phyloP scores from a whole-genome alignment of 2,329 filamentous ascomycete genomes.

The Verticillium klebahnii region DNA sequence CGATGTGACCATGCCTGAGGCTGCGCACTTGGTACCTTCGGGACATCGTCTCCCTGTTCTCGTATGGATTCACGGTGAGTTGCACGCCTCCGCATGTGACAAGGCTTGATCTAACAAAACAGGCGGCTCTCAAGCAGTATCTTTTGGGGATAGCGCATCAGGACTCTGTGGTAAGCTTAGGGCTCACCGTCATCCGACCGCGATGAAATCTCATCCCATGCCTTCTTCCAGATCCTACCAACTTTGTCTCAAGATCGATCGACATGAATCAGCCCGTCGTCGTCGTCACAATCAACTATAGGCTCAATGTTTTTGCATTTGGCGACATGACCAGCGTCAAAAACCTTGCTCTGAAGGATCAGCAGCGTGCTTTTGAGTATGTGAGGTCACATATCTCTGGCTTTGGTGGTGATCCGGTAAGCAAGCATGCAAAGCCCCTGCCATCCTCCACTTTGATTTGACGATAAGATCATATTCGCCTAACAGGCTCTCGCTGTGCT shows the following conservation, averaged over 20 bases:
- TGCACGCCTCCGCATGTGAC: not conserved
- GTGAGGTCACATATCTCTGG: constrained; percentile 16
- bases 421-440: not conserved
- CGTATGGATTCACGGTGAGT: constrained; percentile 38
- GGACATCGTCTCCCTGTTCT: constrained; percentile 28
- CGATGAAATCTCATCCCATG: not conserved
- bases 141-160: constrained; percentile 35
- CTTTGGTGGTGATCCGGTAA: constrained; percentile 23
- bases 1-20: constrained; percentile 27
- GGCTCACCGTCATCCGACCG: not conserved
- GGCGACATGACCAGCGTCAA: constrained; percentile 28
- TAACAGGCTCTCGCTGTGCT: too few relatives aligned
- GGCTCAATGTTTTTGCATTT: constrained; percentile 31
- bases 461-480: too few relatives aligned
- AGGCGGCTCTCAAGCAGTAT: constrained; percentile 38
- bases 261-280: constrained; percentile 15
- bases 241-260: constrained; percentile 29
- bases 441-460: too few relatives aligned
- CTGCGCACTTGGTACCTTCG: not conserved
- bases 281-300: constrained; percentile 15
- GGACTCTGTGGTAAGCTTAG: constrained; percentile 31
- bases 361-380: constrained; percentile 28
- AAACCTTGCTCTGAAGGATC: constrained; percentile 30
- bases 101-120: not conserved
- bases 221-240: constrained; percentile 21